Evolutionary conservation across 2,329 filamentous ascomycete genomes (phyloP), one percentile per base, ranked within the genome.

Genomic region (Dothistroma pini): DNA sequence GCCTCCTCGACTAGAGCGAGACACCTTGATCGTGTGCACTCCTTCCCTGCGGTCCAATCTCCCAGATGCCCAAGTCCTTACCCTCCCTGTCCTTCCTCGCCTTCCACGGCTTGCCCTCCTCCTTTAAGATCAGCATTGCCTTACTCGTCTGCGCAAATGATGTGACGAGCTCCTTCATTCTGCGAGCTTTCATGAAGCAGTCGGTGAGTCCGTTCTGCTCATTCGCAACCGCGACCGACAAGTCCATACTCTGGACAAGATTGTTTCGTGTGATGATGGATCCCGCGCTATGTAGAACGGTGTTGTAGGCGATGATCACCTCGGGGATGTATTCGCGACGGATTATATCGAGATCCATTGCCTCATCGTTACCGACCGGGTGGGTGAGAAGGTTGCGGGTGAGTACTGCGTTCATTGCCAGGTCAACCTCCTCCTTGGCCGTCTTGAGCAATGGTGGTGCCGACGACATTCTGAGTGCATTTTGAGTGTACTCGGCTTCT

Each of bases 281-380:
- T 3, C 91, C 91, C 0, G 89, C 89, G 71, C 89, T 89, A 73
- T 96, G 89, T 54, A 97, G 79, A 1, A 89, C 87, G 69, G 85
- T 88, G 72, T 95, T 86, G 74, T 95, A 97, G 2, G 89, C 90
- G 54, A 99, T 82, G 48, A 96, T 81, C 19, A 90, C 84, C 73
- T 97, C 92, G 1, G 95, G 93, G 2, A 99, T 81, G 75, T 96
- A 97, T 0, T 85, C 84, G 58, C 86, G 83, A 66, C 92, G 86
- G 56, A 97, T 84, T 25, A 81, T 77, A 53, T 77, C 76, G 53
- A 91, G 83, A 58, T 90, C 85, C 16, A 79, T 73, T 61, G 85
- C 83, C 70, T 88, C 89, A 56, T 74, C 70, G 54, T 80, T 82
- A 56, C 72, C 68, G 11, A 63, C 56, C 1, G 70, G 62, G 11